Percentiles rank a stretch among this genome's conserved stretches.
Evolutionary conservation across 441 rosid genomes (phyloP).

Genomic region (Euphorbia celastroides): DNA sequence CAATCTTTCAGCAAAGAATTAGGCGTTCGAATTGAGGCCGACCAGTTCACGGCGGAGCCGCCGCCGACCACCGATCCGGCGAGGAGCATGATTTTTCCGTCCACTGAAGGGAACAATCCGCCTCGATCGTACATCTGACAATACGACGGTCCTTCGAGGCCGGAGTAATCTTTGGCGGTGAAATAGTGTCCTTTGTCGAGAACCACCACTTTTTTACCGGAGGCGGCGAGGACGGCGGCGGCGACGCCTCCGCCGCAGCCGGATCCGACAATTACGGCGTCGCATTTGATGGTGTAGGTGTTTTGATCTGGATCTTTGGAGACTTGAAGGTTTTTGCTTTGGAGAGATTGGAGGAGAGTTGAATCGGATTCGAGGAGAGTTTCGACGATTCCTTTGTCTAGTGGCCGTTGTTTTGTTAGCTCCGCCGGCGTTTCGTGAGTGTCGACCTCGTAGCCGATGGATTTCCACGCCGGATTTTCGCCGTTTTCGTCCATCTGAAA

Average conservation of each 20-base stretch:
- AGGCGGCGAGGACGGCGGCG: constrained; percentile 63
- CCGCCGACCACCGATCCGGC: constrained; percentile 88
- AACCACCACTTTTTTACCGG: constrained; percentile 72
- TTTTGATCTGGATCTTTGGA: constrained; percentile 22
- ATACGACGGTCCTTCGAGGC: constrained; percentile 57
- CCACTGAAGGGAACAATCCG: constrained; percentile 43
- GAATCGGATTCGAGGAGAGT: constrained; percentile 40
- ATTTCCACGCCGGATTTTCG: constrained; percentile 67
- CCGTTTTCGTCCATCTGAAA: constrained; percentile 54
- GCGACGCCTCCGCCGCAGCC: constrained; percentile 98
- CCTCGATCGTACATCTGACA: constrained; percentile 58
- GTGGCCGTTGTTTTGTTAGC: constrained; percentile 42
- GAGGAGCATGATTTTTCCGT: constrained; percentile 33
- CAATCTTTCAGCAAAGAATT: constrained; percentile 59
- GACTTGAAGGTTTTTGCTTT: constrained; percentile 52
- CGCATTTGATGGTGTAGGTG: constrained; percentile 54
- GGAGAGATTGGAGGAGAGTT: constrained; percentile 43
- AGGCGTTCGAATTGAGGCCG: constrained; percentile 76
- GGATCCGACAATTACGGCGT: constrained; percentile 69
- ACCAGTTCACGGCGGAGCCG: constrained; percentile 88
- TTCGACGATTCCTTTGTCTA: constrained; percentile 67
- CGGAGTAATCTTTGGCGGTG: constrained; percentile 45
- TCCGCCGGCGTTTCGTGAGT: constrained; percentile 13
- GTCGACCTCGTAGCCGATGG: constrained; percentile 46
- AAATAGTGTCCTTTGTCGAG: constrained; percentile 85